phyloP scores from a whole-genome alignment of 2,329 filamentous ascomycete genomes.

The Xylaria polymorpha region DNA sequence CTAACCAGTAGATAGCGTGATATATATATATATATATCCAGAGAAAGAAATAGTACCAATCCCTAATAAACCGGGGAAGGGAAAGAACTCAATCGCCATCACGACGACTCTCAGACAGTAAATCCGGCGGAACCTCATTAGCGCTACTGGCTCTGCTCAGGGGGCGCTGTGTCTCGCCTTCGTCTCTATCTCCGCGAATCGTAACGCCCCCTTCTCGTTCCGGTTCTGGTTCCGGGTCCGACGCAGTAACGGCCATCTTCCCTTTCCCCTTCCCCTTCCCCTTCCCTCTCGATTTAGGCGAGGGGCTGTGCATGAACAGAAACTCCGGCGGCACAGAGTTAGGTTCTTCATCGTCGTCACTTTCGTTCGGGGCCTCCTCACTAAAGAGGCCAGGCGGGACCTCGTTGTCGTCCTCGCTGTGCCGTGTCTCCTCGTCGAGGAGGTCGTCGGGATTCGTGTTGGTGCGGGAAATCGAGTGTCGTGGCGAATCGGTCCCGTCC shows the following conservation, averaged over 20 bases:
- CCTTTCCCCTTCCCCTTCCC: conserved; percentile 25
- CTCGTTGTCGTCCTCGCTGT: conserved; percentile 37
- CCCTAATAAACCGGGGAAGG: not conserved
- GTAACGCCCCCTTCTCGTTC: not conserved
- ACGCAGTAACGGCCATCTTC: not conserved
- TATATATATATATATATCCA: not conserved
- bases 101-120: conserved; percentile 42
- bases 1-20: not conserved
- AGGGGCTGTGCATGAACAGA: conserved; percentile 57
- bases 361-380: conserved; percentile 37
- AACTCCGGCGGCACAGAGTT: conserved; percentile 56
- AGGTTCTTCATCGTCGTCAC: conserved; percentile 39
- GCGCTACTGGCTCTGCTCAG: conserved; percentile 43
- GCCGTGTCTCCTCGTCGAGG: not conserved
- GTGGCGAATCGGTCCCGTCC: conserved; percentile 49
- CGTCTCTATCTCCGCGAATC: not conserved
- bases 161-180: conserved; percentile 9
- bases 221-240: not conserved
- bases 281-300: conserved; percentile 23
- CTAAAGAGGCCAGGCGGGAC: conserved; percentile 38
- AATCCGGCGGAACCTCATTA: conserved; percentile 45
- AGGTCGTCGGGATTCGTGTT: not conserved
- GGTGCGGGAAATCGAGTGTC: conserved; percentile 50
- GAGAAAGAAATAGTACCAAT: not conserved
- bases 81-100: conserved; percentile 8